phyloP scores from a whole-genome alignment of 176 grass and related monocot genomes.

The Coix lacrymajobi region DNA sequence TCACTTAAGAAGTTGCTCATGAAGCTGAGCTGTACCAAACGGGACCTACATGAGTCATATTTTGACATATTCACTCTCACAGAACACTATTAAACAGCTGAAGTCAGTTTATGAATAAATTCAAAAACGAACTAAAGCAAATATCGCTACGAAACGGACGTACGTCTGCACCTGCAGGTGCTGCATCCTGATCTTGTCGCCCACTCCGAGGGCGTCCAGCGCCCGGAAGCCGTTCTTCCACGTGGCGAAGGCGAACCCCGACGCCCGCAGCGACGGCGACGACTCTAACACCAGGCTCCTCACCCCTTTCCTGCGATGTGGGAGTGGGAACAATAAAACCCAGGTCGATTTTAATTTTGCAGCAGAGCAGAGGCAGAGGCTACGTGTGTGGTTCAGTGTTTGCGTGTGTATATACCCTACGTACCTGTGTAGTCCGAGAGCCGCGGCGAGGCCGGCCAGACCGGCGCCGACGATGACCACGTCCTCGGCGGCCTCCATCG shows the following conservation, averaged over 20 bases:
- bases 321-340: too few relatives aligned
- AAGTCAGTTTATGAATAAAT: too few relatives aligned
- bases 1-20: too few relatives aligned
- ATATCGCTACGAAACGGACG: too few relatives aligned
- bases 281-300: conserved; percentile 78
- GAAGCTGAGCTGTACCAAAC: too few relatives aligned
- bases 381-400: too few relatives aligned
- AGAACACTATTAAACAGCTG: too few relatives aligned
- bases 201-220: conserved; percentile 65
- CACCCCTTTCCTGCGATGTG: conserved; percentile 48
- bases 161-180: conserved; percentile 37
- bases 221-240: conserved; percentile 71
- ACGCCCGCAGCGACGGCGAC: conserved; percentile 47
- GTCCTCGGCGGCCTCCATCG: conserved; percentile 26
- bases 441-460: conserved; percentile 49
- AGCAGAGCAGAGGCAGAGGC: not conserved
- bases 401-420: not conserved
- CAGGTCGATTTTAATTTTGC: not conserved
- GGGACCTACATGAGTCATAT: too few relatives aligned
- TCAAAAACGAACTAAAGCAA: too few relatives aligned
- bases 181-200: conserved; percentile 51
- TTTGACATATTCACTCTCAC: too few relatives aligned
- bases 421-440: conserved; percentile 62
- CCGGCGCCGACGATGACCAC: conserved; percentile 70
- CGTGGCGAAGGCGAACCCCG: conserved; percentile 42